Percentiles rank a stretch among this genome's conserved stretches.
phyloP scores from a whole-genome alignment of 2,329 filamentous ascomycete species.

The Cryphonectria carpinicola region DNA sequence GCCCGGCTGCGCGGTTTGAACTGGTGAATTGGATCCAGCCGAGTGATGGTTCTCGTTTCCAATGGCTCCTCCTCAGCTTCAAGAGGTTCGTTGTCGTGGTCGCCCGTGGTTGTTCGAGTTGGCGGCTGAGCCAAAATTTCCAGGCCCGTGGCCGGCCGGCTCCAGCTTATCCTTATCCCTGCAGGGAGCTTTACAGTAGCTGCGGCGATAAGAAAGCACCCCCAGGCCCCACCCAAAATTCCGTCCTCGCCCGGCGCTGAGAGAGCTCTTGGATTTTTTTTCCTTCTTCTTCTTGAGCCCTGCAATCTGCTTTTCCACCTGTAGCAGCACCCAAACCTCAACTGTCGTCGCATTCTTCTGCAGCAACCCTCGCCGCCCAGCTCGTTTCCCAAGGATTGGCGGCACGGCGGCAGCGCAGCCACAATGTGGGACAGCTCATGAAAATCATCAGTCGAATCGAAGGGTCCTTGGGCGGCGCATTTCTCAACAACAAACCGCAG shows the following conservation, averaged over 20 bases:
- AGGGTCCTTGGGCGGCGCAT: constrained; percentile 61
- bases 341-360: constrained; percentile 9
- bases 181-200: constrained; percentile 7
- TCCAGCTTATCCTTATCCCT: constrained; percentile 44
- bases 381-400: constrained; percentile 31
- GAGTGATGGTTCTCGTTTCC: neutral
- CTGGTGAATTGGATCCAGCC: neutral
- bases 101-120: constrained; percentile 39
- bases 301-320: neutral
- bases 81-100: neutral
- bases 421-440: constrained; percentile 62
- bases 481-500: constrained; percentile 52
- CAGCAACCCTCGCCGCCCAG: constrained; percentile 15
- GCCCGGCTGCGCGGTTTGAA: neutral
- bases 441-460: constrained; percentile 63
- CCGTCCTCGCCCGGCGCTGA: constrained; percentile 9
- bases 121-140: constrained; percentile 42
- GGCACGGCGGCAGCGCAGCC: constrained; percentile 37
- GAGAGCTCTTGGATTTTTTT: constrained; percentile 16
- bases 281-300: constrained; percentile 5
- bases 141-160: constrained; percentile 36
- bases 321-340: neutral
- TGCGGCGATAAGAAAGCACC: constrained; percentile 13
- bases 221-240: constrained; percentile 16
- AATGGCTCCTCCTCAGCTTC: constrained; percentile 7